These are phyloP conservation scores for Nakazawaea laoshanensis DNA, from an alignment of 805 yeast genomes.

Conservation along the genomic window DNA sequence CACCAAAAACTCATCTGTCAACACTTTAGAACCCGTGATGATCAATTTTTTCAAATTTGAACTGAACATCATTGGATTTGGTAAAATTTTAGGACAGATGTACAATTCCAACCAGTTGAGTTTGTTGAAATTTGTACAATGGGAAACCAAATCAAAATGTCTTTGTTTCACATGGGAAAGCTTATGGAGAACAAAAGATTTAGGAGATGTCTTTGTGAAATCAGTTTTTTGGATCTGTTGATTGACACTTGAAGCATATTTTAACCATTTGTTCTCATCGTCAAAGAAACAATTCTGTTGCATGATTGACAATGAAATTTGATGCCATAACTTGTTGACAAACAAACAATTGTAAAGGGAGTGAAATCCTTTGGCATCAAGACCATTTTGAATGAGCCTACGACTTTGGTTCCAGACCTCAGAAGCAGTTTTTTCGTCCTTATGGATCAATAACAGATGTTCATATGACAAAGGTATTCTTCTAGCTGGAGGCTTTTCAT, in stretches of 20 bases:
- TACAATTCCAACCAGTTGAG: slow-evolving; percentile 71
- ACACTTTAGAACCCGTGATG: slow-evolving; percentile 62
- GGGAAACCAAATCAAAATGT: slow-evolving; percentile 41
- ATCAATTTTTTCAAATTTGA: slow-evolving; percentile 36
- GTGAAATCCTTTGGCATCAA: slow-evolving; percentile 12
- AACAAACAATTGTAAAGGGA: slow-evolving; percentile 52
- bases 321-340: slow-evolving; percentile 64
- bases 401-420: slow-evolving; percentile 27
- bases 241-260: slow-evolving; percentile 21
- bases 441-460: slow-evolving; percentile 64
- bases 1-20: slow-evolving; percentile 53
- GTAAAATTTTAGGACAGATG: slow-evolving; percentile 69
- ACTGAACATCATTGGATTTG: slow-evolving; percentile 38
- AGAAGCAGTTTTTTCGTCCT: slow-evolving; percentile 38
- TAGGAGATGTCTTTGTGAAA: slow-evolving; percentile 12
- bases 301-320: slow-evolving; percentile 44
- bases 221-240: slow-evolving; percentile 1
- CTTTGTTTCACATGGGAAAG: slow-evolving; percentile 44
- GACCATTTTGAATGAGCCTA: slow-evolving; percentile 3
- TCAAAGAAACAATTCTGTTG: slow-evolving; percentile 48
- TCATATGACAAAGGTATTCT: slow-evolving; percentile 61
- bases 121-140: slow-evolving; percentile 31
- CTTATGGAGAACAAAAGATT: slow-evolving; percentile 60
- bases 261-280: slow-evolving; percentile 34
- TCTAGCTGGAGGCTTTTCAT: slow-evolving; percentile 49